These are phyloP conservation scores for Cystobasidium sp. DNA, from an alignment of 1,284 basidiomycete genomes.

Conservation along the genomic window DNA sequence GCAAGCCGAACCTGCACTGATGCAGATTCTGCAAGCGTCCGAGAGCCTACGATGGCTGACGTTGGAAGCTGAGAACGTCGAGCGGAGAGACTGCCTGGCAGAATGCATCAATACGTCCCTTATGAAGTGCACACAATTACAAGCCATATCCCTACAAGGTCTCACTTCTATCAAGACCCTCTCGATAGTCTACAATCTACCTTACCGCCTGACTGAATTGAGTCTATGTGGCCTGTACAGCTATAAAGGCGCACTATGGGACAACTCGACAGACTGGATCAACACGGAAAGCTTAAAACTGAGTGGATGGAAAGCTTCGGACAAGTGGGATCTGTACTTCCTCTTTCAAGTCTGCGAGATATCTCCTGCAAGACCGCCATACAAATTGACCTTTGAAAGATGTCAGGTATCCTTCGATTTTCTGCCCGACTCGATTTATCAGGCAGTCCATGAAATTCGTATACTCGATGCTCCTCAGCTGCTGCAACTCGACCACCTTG, in stretches of 20 bases:
- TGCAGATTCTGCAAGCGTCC: background rate
- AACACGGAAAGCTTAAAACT: background rate
- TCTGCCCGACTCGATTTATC: conserved; percentile 7
- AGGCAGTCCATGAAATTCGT: background rate
- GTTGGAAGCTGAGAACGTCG: conserved; percentile 1
- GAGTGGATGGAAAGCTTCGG: background rate
- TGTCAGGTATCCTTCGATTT: conserved; percentile 5
- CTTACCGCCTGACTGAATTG: conserved; percentile 5
- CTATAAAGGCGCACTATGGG: conserved; percentile 23
- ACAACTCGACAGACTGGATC: conserved; percentile 21
- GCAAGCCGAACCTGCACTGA: background rate
- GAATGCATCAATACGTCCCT: conserved; percentile 22
- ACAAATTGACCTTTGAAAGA: background rate
- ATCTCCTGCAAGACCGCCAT: conserved; percentile 2
- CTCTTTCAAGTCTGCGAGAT: conserved; percentile 13
- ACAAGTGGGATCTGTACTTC: conserved; percentile 23
- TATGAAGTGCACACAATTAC: background rate
- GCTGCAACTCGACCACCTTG: conserved; percentile 10
- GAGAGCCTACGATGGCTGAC: conserved; percentile 1
- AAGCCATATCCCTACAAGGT: background rate
- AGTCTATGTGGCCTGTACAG: conserved; percentile 4
- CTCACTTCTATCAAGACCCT: conserved; percentile 15
- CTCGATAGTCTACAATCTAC: conserved; percentile 24
- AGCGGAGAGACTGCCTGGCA: conserved; percentile 13
- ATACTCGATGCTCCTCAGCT: conserved; percentile 7